Evolutionary conservation across 73 alveolate genomes (phyloP).

Genomic region (Durusdinium trenchii): DNA sequence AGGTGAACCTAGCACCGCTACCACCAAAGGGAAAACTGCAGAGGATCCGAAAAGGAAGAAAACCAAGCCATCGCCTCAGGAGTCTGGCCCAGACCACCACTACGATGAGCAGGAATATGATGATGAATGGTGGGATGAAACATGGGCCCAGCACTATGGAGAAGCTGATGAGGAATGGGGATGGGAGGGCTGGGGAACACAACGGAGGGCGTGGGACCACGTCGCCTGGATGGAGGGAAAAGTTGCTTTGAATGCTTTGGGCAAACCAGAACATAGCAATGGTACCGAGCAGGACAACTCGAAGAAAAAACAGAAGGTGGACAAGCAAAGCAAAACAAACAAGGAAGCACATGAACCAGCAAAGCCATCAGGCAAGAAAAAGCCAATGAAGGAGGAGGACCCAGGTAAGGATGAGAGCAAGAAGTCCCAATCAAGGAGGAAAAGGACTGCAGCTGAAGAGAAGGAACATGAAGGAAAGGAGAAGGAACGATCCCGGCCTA

Average conservation of each 20-base stretch:
- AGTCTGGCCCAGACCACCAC: too few relatives aligned
- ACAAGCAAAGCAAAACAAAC: neutral
- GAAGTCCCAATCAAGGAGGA: neutral
- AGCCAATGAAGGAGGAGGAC: neutral
- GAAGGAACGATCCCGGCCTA: neutral
- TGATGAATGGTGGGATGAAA: neutral
- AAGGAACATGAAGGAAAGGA: neutral
- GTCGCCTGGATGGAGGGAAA: neutral
- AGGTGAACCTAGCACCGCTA: too few relatives aligned
- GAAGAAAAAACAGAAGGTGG: neutral
- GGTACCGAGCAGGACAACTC: neutral
- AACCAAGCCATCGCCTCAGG: too few relatives aligned
- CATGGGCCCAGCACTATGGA: neutral
- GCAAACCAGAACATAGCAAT: neutral
- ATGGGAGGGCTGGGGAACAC: neutral
- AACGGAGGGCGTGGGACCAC: neutral
- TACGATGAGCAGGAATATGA: neutral
- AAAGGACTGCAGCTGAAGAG: neutral
- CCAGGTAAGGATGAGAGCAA: neutral
- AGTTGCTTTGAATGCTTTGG: neutral
- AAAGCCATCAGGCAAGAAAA: neutral
- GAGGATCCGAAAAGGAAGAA: neutral
- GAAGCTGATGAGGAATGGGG: slow-evolving; percentile 14
- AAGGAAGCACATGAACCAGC: neutral
- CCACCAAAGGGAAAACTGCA: neutral